Evolutionary conservation across 257 asterid genomes (phyloP), one percentile per base, ranked within the genome.

Genomic region (Cruciata laevipes): DNA sequence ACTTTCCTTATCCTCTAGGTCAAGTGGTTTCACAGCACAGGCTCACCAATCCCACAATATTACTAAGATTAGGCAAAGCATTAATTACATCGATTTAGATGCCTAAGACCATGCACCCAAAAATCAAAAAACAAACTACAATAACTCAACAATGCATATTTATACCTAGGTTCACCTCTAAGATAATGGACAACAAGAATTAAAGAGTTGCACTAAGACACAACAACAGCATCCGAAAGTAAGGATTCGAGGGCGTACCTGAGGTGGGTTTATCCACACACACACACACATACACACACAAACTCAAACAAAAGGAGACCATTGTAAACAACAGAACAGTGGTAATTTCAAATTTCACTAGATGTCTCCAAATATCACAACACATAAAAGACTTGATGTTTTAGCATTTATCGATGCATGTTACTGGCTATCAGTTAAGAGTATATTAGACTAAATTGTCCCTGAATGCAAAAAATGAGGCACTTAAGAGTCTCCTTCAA

Each of bases 1-100:
- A 72, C 71, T 69, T 74, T 71, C 83, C 88, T 80, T 78, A 80
- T 87, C 89, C 51, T 72, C 58, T 65, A 72, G 74, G 75, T 77
- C 76, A 69, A 37, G 55, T 31, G 59, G 68, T 80, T 66, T 61
- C 67, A 68, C 70, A 64, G 53, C 59, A 71, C 69, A 68, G 63
- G 55, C 40, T 61, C 74, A 21, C 75, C 56, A 52, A 17, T 52
- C 56, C 20, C 33, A 7, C 3, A 12, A 67, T 32, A 31, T 20
- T 32, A n/a, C n/a, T 7, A 3, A 55, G 38, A 47, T 68, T 17
- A 20, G 16, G 35, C 52, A 40, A 30, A 57, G 23, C 44, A 59
- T 51, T 27, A n/a, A 52, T 40, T 24, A 51, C 64, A 44, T 42
- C 49, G 24, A 6, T 35, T 12, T 64, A 30, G 37, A 37, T 38